Base-by-base conservation (phyloP, 2,329 filamentous ascomycete species). In the Alternaria sp. region DNA sequence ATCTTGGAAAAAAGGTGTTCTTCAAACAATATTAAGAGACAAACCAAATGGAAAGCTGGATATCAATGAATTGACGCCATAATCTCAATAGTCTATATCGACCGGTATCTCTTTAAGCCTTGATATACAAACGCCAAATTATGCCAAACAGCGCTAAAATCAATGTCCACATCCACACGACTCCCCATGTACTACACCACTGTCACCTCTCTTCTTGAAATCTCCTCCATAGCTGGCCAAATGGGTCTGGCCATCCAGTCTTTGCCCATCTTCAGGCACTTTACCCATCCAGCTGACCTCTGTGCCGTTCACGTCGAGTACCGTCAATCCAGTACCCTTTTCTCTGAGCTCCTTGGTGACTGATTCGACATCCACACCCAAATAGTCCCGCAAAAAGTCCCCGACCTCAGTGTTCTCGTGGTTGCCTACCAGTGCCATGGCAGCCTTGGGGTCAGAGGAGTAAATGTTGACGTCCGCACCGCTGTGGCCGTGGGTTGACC, bases 401-500 rank as follows among this genome's bases (percentile, higher is more conserved):
- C 95, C 95, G 1, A 99, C 86, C 26, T 98, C 93, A 0, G 90
- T 98, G 76, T 99, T 99, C 82, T 99, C 95, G 55, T 96, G 89
- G 77, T 98, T 98, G 7, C 94, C 94, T 3, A 87, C 82, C 7
- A 97, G 83, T 14, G 85, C 83, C 43, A 86, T 84, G 0, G 89
- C 87, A 30, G 82, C 81, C 38, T 86, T 84, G 0, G 87, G 84
- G 4, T 91, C 89, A 0, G 91, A 94, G 53, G 91, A 90, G 81
- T 98, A 99, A 67, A 99, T 92, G 78, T 99, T 99, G 49, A 99
- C 95, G 75, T 99, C 95, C 7, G 95, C 93, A 52, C 90, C 95
- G 75, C 74, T 73, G 81, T 99, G 95, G 28, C 95, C 95, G 77
- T 97, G 94, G 0, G 94, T 97, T 65, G 87, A 90, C 95, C 95